Conservation (phyloP, 768 basidiomycete species). For the Termitomyces sp. region DNA sequence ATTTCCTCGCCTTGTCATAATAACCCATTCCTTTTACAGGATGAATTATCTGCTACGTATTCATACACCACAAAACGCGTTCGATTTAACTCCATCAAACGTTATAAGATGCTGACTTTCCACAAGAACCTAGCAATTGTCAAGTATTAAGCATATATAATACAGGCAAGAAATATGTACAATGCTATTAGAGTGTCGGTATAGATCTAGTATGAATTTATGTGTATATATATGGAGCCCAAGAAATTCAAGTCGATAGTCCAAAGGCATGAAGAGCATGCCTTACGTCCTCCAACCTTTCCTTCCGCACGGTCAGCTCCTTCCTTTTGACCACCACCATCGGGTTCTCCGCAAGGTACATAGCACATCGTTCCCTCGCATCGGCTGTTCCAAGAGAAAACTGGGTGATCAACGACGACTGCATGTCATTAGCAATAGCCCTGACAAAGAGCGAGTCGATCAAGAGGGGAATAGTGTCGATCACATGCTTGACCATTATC, state of each 20-base stretch:
- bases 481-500: conserved; percentile 34
- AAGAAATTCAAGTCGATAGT: conserved; percentile 7
- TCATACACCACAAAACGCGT: too few species aligned
- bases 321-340: conserved; percentile 30
- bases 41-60: too few species aligned
- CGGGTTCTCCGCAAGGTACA: conserved; percentile 48
- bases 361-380: conserved; percentile 34
- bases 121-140: too few species aligned
- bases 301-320: conserved; percentile 31
- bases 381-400: conserved; percentile 34
- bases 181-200: too few species aligned
- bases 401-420: conserved; percentile 32
- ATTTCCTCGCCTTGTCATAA: too few species aligned
- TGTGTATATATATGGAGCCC: not conserved
- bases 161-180: too few species aligned
- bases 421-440: conserved; percentile 28
- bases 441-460: conserved; percentile 34
- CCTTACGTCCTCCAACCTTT: conserved; percentile 39
- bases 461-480: conserved; percentile 39
- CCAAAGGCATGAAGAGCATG: conserved; percentile 32
- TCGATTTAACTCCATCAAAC: too few species aligned
- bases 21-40: too few species aligned
- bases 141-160: too few species aligned
- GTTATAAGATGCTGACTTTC: too few species aligned
- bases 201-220: too few species aligned